Evolutionary conservation across 495 filamentous ascomycete genomes (phyloP), one percentile per base, ranked within the genome.

Genomic region (Aspergillus leporis): DNA sequence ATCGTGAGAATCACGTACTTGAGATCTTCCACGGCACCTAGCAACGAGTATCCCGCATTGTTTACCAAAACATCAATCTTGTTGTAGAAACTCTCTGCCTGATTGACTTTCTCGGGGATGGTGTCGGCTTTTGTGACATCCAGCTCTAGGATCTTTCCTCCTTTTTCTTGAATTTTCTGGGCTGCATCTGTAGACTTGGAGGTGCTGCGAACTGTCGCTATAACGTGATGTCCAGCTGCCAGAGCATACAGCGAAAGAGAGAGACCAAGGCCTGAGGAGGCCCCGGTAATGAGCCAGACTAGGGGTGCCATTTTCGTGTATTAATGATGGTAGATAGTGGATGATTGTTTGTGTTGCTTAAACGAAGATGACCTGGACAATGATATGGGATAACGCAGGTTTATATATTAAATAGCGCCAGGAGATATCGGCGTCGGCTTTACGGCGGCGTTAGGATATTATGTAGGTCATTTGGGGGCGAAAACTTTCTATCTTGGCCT

Each of bases 221-320:
- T 75, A n/a, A 87, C 84, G 18, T 73, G 71, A 67, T 84, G 73
- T 18, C 81, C 80, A 16, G 75, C 71, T 10, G 59, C 48, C 8
- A 85, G 77, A 28, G 78, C 81, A 10, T 71, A 63, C 21, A 71
- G 54, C 30, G 77, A 75, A 28, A 85, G 77, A 21, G 73, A 66
- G 14, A 66, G 55, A 43, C 84, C 83, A 56, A 87, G 79, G 56
- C 83, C 83, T 13, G 72, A 76, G 18, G 81, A 83, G 47, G 75
- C 72, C 48, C 79, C 83, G 1, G 78, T 83, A 61, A 87, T 81
- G 61, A 87, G 72, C 77, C 78, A 87, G n/a, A 61, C 63, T 45
- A 61, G 25, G 9, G 58, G 41, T 4, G 53, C 32, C 58, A 62
- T 70, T 31, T 6, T 40, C 2, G 2, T 12, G 1, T 2, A 31